Evolutionary conservation across 768 basidiomycete species (phyloP).

Genomic region (Hebeloma cylindrosporum): DNA sequence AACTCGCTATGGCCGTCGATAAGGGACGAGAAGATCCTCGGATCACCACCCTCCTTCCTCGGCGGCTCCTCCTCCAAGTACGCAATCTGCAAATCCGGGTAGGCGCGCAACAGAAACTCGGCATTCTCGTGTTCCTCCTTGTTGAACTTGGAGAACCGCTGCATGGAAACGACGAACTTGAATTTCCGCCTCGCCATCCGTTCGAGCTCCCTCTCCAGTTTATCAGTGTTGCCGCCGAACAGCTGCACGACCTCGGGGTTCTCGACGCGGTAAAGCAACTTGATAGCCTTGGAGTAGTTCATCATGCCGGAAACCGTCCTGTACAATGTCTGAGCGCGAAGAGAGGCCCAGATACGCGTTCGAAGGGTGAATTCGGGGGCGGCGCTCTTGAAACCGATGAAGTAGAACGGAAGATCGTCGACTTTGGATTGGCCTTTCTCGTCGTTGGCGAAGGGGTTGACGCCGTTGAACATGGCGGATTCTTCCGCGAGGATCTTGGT

Average conservation of each 20-base stretch:
- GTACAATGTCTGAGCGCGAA: constrained; percentile 97
- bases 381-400: constrained; percentile 98
- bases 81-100: constrained; percentile 97
- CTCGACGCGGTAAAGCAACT: constrained; percentile 97
- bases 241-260: constrained; percentile 98
- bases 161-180: constrained; percentile 99
- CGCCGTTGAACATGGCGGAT: constrained; percentile 79
- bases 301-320: constrained; percentile 99
- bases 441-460: constrained; percentile 61
- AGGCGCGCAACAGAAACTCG: constrained; percentile 95
- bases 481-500: constrained; percentile 99
- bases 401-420: constrained; percentile 96
- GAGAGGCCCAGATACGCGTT: constrained; percentile 98
- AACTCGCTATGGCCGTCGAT: constrained; percentile 99
- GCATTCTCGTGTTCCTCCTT: constrained; percentile 99
- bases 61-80: constrained; percentile 96
- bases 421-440: constrained; percentile 85
- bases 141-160: constrained; percentile 98
- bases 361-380: constrained; percentile 98
- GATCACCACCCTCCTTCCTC: constrained; percentile 92
- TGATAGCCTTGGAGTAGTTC: constrained; percentile 99
- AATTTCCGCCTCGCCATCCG: constrained; percentile 98
- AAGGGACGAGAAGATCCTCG: constrained; percentile 91
- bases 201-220: constrained; percentile 93
- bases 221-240: constrained; percentile 97